Percentiles rank a stretch among this genome's conserved stretches.
These are phyloP conservation scores for Cyamopsis tetragonoloba DNA, from an alignment of 306 rosid genomes.

Conservation along the genomic window DNA sequence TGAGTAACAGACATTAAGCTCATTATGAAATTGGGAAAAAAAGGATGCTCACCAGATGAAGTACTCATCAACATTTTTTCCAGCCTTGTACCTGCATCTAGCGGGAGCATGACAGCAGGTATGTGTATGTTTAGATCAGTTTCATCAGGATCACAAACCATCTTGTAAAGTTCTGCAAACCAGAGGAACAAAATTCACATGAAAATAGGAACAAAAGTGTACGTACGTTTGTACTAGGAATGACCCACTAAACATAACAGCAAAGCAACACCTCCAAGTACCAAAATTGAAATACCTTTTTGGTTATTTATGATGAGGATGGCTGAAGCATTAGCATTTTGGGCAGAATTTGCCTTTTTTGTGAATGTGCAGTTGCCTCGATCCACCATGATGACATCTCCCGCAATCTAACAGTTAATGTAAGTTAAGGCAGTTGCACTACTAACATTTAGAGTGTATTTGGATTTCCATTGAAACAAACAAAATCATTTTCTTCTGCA, in stretches of 20 bases:
- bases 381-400: constrained; percentile 87
- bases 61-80: constrained; percentile 52
- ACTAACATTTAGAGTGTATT: constrained; percentile 1
- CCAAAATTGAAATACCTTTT: constrained; percentile 45
- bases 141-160: constrained; percentile 90
- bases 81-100: constrained; percentile 79
- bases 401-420: constrained; percentile 53
- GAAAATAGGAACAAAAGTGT: constrained; percentile 3
- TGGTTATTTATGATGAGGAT: constrained; percentile 78
- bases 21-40: constrained; percentile 9
- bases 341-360: constrained; percentile 69
- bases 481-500: no score
- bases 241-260: constrained; percentile 11
- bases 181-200: constrained; percentile 24
- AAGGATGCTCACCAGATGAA: constrained; percentile 52
- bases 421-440: background rate
- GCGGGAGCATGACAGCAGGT: constrained; percentile 93
- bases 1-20: background rate
- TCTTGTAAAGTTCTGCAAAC: constrained; percentile 88
- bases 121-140: constrained; percentile 73
- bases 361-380: constrained; percentile 91
- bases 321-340: constrained; percentile 94
- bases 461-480: no score
- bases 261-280: background rate
- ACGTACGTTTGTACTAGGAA: background rate